Conservation (phyloP, 805 yeast species). For the Aciculoconidium aculeatum region DNA sequence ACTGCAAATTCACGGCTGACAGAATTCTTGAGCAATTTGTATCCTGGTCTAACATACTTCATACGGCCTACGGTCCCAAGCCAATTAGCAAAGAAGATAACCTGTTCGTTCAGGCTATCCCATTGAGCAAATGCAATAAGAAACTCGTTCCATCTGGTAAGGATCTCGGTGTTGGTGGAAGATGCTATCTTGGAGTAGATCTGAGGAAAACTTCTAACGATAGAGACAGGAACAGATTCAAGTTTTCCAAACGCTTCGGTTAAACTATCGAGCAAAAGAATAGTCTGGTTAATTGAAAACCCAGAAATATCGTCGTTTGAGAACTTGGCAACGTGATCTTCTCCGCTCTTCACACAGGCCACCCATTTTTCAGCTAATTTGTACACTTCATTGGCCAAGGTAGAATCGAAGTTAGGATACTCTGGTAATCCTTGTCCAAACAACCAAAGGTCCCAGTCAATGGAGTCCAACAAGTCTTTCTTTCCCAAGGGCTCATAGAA, state of each 20-base stretch:
- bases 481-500: constrained; percentile 18
- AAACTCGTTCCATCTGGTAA: constrained; percentile 18
- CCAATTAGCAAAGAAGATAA: constrained; percentile 42
- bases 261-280: constrained; percentile 21
- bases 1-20: constrained; percentile 66
- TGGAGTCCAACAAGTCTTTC: constrained; percentile 14
- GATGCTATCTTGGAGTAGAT: constrained; percentile 16
- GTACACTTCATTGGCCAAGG: constrained; percentile 24
- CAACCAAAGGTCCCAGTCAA: constrained; percentile 27
- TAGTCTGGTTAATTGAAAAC: constrained; percentile 21
- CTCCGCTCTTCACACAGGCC: constrained; percentile 4
- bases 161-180: constrained; percentile 21
- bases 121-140: constrained; percentile 18
- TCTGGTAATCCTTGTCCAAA: constrained; percentile 21
- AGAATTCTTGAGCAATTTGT: constrained; percentile 47
- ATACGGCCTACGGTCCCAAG: constrained; percentile 88
- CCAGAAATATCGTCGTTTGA: constrained; percentile 7
- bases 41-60: constrained; percentile 91
- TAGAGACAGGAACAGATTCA: constrained; percentile 4
- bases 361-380: constrained; percentile 19
- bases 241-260: constrained; percentile 10
- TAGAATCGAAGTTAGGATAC: constrained; percentile 20
- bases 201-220: constrained; percentile 11
- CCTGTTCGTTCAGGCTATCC: constrained; percentile 11
- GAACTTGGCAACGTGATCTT: constrained; percentile 2